Evolutionary conservation across 148 eudicot genomes (phyloP).

Genomic region (Pouteria glomerata): DNA sequence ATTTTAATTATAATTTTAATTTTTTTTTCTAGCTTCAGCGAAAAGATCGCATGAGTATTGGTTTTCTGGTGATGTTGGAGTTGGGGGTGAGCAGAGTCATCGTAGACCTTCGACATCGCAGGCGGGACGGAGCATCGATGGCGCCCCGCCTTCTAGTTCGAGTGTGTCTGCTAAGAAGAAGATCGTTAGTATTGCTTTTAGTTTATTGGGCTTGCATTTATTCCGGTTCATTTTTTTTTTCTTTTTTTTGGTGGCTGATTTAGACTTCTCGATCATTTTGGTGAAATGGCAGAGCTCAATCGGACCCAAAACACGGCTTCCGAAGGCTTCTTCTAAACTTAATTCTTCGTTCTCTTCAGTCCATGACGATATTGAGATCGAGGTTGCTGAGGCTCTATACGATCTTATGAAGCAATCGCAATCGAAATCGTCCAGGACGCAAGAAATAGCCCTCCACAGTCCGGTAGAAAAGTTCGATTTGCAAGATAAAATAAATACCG

Average conservation of each 20-base stretch:
- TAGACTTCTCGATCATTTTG: not conserved
- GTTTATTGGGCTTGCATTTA: not conserved
- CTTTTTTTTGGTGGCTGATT: not conserved
- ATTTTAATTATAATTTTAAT: too few relatives aligned
- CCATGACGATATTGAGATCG: not conserved
- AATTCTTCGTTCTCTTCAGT: not conserved
- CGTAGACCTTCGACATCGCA: conserved; percentile 12
- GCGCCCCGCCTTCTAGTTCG: not conserved
- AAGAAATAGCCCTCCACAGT: not conserved
- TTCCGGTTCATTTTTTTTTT: too few relatives aligned
- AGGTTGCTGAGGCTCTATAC: not conserved
- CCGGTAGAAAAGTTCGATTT: not conserved
- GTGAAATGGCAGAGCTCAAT: not conserved
- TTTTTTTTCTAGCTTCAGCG: not conserved
- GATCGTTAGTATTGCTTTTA: not conserved
- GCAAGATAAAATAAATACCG: not conserved
- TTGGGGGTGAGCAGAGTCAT: not conserved
- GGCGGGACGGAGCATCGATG: not conserved
- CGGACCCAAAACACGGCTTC: not conserved
- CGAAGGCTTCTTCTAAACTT: not conserved
- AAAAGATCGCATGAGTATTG: not conserved
- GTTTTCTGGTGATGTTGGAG: not conserved
- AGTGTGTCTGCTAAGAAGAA: not conserved
- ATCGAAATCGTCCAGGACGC: not conserved
- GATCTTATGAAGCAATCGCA: not conserved